A percentile compares a stretch with the other conserved stretches of the same genome.
These are phyloP conservation scores for Salix viminalis DNA, from an alignment of 345 rosid species.

Conservation along the genomic window DNA sequence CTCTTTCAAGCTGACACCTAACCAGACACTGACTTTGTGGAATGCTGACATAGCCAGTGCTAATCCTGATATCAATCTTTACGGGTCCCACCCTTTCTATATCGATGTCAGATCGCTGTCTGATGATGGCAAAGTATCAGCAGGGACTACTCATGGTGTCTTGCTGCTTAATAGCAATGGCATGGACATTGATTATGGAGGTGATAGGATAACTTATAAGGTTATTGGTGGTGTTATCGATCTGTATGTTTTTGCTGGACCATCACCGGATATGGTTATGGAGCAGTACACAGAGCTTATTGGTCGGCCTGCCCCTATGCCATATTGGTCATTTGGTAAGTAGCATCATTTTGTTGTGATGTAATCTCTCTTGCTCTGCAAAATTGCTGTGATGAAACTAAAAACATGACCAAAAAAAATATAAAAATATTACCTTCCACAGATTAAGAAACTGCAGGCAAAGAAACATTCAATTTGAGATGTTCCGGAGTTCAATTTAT, in stretches of 20 bases:
- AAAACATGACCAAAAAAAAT: no score
- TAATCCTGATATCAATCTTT: constrained; percentile 47
- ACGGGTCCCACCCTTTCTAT: constrained; percentile 78
- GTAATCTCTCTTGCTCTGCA: not conserved
- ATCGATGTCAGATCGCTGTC: constrained; percentile 49
- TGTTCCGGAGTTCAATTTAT: no score
- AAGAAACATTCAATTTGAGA: no score
- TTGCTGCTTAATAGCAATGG: constrained; percentile 67
- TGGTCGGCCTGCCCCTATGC: constrained; percentile 75
- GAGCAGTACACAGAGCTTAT: constrained; percentile 66
- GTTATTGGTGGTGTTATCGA: constrained; percentile 64
- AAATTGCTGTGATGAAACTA: not conserved
- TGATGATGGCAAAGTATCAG: constrained; percentile 22
- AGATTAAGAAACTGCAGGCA: no score
- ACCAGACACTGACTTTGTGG: constrained; percentile 52
- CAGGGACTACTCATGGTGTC: constrained; percentile 61
- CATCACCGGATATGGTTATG: constrained; percentile 50
- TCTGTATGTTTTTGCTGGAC: constrained; percentile 55
- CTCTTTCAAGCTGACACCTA: constrained; percentile 36
- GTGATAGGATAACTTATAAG: constrained; percentile 54
- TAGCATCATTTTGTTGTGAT: no score
- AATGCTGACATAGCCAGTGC: constrained; percentile 43
- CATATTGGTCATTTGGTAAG: constrained; percentile 79
- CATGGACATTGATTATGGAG: constrained; percentile 57
- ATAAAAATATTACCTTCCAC: no score